A percentile compares a stretch with the other conserved stretches of the same genome.
phyloP scores from a whole-genome alignment of 192 early-diverging fungal species.

The Backusella mclennaniae region DNA sequence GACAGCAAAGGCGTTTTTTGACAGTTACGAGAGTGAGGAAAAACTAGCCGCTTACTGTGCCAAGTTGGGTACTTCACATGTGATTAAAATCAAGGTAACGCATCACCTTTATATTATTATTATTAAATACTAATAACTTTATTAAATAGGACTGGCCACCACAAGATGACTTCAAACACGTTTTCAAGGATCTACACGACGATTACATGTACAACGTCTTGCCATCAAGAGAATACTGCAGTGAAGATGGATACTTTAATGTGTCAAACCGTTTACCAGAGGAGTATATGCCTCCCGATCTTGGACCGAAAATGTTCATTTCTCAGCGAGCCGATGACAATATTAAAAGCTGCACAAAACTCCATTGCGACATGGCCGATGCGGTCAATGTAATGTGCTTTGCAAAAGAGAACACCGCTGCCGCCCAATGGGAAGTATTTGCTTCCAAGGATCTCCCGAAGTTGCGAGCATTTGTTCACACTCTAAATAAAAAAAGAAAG shows the following conservation, averaged over 20 bases:
- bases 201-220: conserved; percentile 53
- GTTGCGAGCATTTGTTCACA: conserved; percentile 34
- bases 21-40: conserved; percentile 36
- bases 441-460: conserved; percentile 26
- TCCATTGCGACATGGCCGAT: conserved; percentile 73
- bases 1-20: conserved; percentile 48
- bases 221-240: conserved; percentile 57
- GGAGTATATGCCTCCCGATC: conserved; percentile 58
- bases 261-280: conserved; percentile 55
- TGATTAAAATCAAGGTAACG: neutral
- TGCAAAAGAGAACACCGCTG: conserved; percentile 1
- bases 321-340: conserved; percentile 45
- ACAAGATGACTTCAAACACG: conserved; percentile 48
- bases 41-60: conserved; percentile 30
- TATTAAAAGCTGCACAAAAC: neutral
- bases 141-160: conserved; percentile 60
- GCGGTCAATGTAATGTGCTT: conserved; percentile 68
- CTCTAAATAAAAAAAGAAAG: conserved; percentile 29
- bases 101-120: neutral
- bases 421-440: conserved; percentile 69
- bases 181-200: conserved; percentile 52
- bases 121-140: neutral
- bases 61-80: conserved; percentile 40
- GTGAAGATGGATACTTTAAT: conserved; percentile 52
- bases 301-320: conserved; percentile 78